Evolutionary conservation across 1,284 basidiomycete species (phyloP).

Genomic region (Trichosporon asahii): DNA sequence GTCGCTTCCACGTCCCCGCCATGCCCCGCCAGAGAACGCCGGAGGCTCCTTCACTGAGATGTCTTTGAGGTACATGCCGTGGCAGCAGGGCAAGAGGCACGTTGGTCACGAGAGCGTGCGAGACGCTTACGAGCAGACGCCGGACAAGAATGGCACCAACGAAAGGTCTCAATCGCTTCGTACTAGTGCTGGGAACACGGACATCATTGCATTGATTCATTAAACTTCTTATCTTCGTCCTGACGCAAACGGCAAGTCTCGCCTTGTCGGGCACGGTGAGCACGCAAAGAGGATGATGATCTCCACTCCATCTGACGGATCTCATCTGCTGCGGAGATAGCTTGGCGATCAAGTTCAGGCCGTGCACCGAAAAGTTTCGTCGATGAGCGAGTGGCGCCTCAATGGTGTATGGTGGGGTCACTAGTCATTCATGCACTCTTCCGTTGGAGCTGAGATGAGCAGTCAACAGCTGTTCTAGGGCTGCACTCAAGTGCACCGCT

Average conservation of each 20-base stretch:
- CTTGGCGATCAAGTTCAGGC: neutral
- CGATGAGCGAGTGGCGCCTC: too few relatives aligned
- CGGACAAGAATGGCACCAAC: neutral
- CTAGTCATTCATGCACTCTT: neutral
- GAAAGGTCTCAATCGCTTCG: neutral
- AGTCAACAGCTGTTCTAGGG: too few relatives aligned
- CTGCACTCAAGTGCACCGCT: neutral
- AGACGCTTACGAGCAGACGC: neutral
- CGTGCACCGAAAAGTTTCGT: too few relatives aligned
- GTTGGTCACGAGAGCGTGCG: neutral
- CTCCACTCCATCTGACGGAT: neutral
- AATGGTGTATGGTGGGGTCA: neutral
- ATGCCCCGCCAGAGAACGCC: too few relatives aligned
- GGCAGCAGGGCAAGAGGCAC: neutral
- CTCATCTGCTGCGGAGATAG: neutral
- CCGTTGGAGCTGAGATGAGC: too few relatives aligned
- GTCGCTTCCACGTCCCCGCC: neutral
- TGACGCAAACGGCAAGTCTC: neutral
- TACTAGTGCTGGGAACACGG: neutral
- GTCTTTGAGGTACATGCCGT: neutral
- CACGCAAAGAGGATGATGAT: neutral
- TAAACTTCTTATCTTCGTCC: neutral
- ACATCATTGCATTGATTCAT: neutral
- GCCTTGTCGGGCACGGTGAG: neutral
- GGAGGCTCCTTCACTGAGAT: neutral